Evolutionary conservation across 257 asterid genomes (phyloP).

Genomic region (Jacaranda mimosifolia): DNA sequence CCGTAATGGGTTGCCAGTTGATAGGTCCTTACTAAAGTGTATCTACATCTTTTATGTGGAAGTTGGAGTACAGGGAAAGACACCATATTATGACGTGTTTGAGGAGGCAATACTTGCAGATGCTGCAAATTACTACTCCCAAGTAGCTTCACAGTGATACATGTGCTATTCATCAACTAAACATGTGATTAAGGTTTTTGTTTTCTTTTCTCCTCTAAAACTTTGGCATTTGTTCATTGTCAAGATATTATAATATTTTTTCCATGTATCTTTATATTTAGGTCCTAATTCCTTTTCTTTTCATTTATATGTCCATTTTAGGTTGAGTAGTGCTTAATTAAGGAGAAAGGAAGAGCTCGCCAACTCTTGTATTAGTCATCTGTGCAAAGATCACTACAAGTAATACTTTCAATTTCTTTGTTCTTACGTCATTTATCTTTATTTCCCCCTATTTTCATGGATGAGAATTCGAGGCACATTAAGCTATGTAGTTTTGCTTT

Average conservation of each 20-base stretch:
- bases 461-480: background rate
- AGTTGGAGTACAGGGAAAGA: conserved; percentile 4
- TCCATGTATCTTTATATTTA: background rate
- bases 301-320: background rate
- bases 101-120: conserved; percentile 13
- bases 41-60: background rate
- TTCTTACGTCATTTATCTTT: background rate
- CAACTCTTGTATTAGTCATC: conserved; percentile 1
- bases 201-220: too few species aligned
- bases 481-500: background rate
- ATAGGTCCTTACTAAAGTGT: background rate
- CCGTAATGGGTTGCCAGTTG: background rate
- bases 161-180: background rate
- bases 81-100: background rate
- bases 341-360: conserved; percentile 4
- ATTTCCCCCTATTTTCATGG: background rate
- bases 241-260: background rate
- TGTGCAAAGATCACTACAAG: background rate
- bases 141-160: background rate
- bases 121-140: conserved; percentile 2
- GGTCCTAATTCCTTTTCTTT: background rate
- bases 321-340: background rate
- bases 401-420: background rate
- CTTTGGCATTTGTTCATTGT: too few species aligned
- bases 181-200: conserved; percentile 3